Evolutionary conservation across 1,284 basidiomycete genomes (phyloP), one percentile per base, ranked within the genome.

Genomic region (Heterobasidion occidentale): DNA sequence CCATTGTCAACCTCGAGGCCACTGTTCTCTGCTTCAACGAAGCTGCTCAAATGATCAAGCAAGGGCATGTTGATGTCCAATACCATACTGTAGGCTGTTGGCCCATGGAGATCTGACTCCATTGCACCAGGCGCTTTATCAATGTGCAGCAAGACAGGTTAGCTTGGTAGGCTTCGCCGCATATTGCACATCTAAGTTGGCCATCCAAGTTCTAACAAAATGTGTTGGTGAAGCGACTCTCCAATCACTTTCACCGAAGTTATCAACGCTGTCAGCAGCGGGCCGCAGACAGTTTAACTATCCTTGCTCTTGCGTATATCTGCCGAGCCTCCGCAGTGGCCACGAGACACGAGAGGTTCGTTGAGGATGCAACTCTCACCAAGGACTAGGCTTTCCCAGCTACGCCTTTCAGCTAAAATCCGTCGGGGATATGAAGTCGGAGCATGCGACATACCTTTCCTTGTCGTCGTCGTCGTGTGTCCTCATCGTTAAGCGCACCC

Each of bases 21-120:
- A 15, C 36, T 9, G 51, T 53, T 35, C 56, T 57, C 14, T 57
- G 52, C 47, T 57, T 49, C 47, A 57, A 57, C 42, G 56, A 51
- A 14, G 56, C 56, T 7, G 34, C 12, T 17, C 52, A 57, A 38
- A 57, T 53, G 56, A 51, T 57, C 19, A 33, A 19, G 47, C 56
- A 57, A 14, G 56, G 47, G 3, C 36, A 36, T 15, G 56, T 46
- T 5, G 56, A 52, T 19, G 56, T 14, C 42, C 53, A 5, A 50
- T 57, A 14, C 19, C 19, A 17, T 11, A 15, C 11, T 33, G 46
- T 48, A 17, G 17, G 9, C n/a, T 14, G 11, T 48, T 9, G 3
- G 3, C 27, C 46, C 19, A 11, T 6, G 27, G 27, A 5, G 6
- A 4, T 27, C 6, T 33, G 9, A 15, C 17, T 4, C 1, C 9